Evolutionary conservation across 306 rosid genomes (phyloP).

Genomic region (Neltuma alba): DNA sequence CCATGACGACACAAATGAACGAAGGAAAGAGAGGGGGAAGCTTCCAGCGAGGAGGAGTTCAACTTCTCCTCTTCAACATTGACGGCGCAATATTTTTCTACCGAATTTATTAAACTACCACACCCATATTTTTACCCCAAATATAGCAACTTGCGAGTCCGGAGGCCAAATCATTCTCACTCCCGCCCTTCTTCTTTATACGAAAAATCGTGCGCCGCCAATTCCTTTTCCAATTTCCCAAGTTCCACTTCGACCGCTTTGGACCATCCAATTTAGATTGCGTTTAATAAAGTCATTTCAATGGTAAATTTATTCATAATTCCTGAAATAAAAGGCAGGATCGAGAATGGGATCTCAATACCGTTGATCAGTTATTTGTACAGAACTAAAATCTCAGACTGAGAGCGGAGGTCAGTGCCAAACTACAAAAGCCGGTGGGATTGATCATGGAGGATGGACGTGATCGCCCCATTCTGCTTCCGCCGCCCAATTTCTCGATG

Average conservation of each 20-base stretch:
- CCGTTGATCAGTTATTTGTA: constrained; percentile 5
- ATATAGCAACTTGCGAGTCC: too few relatives aligned
- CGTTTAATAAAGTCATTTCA: not conserved
- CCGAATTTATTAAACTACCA: too few relatives aligned
- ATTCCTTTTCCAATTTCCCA: not conserved
- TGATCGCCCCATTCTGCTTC: constrained; percentile 52
- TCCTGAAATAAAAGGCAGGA: not conserved
- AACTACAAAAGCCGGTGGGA: constrained; percentile 44
- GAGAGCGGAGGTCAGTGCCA: not conserved
- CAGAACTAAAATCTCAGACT: not conserved
- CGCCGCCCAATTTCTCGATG: constrained; percentile 87
- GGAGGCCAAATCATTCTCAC: too few relatives aligned
- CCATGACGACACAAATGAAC: too few relatives aligned
- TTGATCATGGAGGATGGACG: constrained; percentile 40
- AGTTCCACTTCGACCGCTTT: not conserved
- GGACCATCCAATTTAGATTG: not conserved
- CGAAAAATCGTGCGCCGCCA: not conserved
- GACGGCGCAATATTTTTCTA: too few relatives aligned
- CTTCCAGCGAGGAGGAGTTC: too few relatives aligned
- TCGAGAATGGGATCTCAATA: constrained; percentile 6
- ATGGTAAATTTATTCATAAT: too few relatives aligned
- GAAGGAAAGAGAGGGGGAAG: too few relatives aligned
- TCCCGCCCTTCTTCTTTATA: too few relatives aligned
- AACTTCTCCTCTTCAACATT: too few relatives aligned
- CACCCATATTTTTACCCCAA: too few relatives aligned